phyloP scores from a whole-genome alignment of 345 rosid species.

The Murraya koenigii region DNA sequence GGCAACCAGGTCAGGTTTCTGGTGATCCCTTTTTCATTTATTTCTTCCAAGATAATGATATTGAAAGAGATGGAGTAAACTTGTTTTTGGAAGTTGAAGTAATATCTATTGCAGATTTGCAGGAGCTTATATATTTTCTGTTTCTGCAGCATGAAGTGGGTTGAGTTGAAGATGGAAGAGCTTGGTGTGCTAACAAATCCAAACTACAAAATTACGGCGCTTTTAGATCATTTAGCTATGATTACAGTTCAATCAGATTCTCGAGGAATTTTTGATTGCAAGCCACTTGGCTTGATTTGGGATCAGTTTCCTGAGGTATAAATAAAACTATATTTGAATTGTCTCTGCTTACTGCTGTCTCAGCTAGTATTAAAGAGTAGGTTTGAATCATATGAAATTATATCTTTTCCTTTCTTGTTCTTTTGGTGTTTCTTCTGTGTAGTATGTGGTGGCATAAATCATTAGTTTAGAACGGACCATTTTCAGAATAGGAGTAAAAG shows the following conservation, averaged over 20 bases:
- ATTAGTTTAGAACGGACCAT: background rate
- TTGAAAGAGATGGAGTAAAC: background rate
- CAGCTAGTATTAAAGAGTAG: background rate
- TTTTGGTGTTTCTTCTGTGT: background rate
- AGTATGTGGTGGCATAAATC: background rate
- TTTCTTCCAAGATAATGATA: background rate
- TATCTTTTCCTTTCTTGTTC: background rate
- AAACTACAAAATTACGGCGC: conserved; percentile 89
- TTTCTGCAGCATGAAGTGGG: conserved; percentile 89
- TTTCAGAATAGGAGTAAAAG: background rate
- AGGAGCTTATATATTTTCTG: background rate
- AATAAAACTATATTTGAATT: background rate
- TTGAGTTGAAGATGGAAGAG: conserved; percentile 96
- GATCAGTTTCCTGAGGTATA: conserved; percentile 79
- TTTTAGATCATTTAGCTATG: conserved; percentile 90
- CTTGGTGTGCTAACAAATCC: conserved; percentile 89
- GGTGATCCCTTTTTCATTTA: background rate
- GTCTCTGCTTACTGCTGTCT: background rate
- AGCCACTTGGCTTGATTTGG: conserved; percentile 93
- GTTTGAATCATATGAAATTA: background rate
- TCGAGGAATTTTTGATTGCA: conserved; percentile 86
- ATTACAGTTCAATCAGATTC: conserved; percentile 91
- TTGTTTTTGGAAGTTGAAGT: background rate
- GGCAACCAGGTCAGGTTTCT: conserved; percentile 67
- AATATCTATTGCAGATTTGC: background rate